These are phyloP conservation scores for Zygosaccharomyces rouxii DNA, from an alignment of 805 yeast genomes.

Conservation along the genomic window DNA sequence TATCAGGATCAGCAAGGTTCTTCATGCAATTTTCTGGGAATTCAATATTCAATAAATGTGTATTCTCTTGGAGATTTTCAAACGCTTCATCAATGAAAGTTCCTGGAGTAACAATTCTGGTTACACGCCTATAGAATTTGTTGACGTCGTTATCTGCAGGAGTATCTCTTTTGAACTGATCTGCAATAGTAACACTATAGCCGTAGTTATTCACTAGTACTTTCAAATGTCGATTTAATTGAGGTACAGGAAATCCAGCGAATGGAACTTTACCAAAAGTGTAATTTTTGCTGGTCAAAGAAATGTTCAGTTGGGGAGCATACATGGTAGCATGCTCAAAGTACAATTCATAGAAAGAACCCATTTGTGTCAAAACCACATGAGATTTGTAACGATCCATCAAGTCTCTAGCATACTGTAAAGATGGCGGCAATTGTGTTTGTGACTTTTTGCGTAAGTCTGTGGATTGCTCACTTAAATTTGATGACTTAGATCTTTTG, in stretches of 20 bases:
- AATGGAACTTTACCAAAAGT: slow-evolving; percentile 53
- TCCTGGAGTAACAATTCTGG: slow-evolving; percentile 86
- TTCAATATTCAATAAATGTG: slow-evolving; percentile 62
- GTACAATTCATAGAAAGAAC: slow-evolving; percentile 82
- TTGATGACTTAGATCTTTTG: neutral
- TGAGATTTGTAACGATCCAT: slow-evolving; percentile 48
- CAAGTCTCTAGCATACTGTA: slow-evolving; percentile 36
- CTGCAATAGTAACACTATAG: slow-evolving; percentile 76
- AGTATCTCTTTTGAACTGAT: slow-evolving; percentile 45
- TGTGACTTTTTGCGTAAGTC: neutral
- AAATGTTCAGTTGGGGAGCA: slow-evolving; percentile 67
- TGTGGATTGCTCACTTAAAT: neutral
- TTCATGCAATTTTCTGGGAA: slow-evolving; percentile 49
- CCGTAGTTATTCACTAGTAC: slow-evolving; percentile 66
- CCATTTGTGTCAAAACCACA: slow-evolving; percentile 74
- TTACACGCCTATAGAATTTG: slow-evolving; percentile 59
- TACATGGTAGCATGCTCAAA: slow-evolving; percentile 79
- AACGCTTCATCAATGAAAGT: slow-evolving; percentile 85
- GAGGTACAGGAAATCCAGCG: slow-evolving; percentile 85
- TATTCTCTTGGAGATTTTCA: slow-evolving; percentile 65
- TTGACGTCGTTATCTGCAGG: slow-evolving; percentile 34
- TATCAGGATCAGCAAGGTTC: slow-evolving; percentile 35
- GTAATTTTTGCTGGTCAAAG: slow-evolving; percentile 56
- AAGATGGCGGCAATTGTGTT: slow-evolving; percentile 34
- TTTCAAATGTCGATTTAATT: slow-evolving; percentile 67